These are phyloP conservation scores for Tylopilus rubrobrunneus DNA, from an alignment of 768 basidiomycete genomes.

Conservation along the genomic window DNA sequence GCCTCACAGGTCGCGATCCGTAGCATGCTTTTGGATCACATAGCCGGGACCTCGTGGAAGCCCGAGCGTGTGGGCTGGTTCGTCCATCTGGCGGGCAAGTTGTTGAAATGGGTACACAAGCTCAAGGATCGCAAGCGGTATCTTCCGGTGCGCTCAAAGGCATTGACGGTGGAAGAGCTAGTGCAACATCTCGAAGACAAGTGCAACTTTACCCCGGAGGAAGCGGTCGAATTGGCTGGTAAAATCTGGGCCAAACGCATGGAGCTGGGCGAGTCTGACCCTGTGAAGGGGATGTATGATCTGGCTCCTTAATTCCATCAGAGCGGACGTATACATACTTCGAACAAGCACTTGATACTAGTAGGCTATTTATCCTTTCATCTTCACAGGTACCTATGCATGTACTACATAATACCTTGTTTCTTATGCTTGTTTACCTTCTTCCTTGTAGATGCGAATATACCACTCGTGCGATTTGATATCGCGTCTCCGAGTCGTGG, in stretches of 20 bases:
- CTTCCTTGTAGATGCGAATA: too few relatives aligned
- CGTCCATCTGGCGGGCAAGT: constrained; percentile 15
- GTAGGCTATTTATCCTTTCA: too few relatives aligned
- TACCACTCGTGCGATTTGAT: too few relatives aligned
- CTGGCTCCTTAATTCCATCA: not conserved
- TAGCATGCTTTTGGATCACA: constrained; percentile 16
- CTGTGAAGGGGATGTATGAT: constrained; percentile 8
- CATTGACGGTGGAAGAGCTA: constrained; percentile 16
- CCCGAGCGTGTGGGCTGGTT: constrained; percentile 21
- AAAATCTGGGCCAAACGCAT: constrained; percentile 17
- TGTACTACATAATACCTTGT: too few relatives aligned
- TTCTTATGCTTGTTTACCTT: too few relatives aligned
- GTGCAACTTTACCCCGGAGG: constrained; percentile 12
- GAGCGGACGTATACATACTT: not conserved
- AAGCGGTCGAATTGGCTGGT: constrained; percentile 14
- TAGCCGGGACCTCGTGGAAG: constrained; percentile 19
- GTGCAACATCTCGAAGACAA: constrained; percentile 10
- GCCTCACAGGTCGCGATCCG: constrained; percentile 28
- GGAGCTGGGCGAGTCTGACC: not conserved
- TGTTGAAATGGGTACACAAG: constrained; percentile 17
- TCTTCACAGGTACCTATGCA: too few relatives aligned
- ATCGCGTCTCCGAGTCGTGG: too few relatives aligned
- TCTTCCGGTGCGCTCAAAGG: not conserved
- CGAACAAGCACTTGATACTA: too few relatives aligned
- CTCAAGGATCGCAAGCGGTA: constrained; percentile 4